Conservation (phyloP, 2,329 filamentous ascomycete species). For the Rugonectria rugulosa region DNA sequence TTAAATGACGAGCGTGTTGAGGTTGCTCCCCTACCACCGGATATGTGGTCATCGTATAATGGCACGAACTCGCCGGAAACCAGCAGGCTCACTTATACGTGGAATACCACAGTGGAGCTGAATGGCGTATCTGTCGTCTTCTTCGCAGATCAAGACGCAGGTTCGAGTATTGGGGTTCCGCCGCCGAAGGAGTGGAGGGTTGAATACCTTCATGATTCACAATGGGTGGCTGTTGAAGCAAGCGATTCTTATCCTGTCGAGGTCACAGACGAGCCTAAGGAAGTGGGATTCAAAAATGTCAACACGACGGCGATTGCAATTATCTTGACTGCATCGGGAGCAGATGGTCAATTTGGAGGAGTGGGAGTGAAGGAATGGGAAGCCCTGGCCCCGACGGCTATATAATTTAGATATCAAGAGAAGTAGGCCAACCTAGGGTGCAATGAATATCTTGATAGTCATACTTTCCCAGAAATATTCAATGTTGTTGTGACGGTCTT, state of each 20-base stretch:
- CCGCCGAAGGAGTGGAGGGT: slow-evolving; percentile 26
- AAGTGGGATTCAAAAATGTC: neutral
- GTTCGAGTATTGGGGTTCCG: slow-evolving; percentile 39
- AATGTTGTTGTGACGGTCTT: no score
- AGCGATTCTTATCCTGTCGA: neutral
- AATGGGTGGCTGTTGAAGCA: neutral
- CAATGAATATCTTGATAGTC: no score
- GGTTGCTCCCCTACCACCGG: slow-evolving; percentile 44
- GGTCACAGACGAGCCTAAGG: neutral
- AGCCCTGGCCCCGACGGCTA: neutral
- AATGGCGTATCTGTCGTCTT: slow-evolving; percentile 41
- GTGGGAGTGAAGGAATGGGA: neutral
- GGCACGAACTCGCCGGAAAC: slow-evolving; percentile 39
- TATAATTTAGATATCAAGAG: no score
- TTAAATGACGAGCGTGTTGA: slow-evolving; percentile 43
- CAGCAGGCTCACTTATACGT: slow-evolving; percentile 42
- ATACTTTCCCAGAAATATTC: no score
- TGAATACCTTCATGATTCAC: neutral
- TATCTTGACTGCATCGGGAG: neutral
- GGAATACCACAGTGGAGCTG: slow-evolving; percentile 39
- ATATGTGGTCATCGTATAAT: slow-evolving; percentile 47
- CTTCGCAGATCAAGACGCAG: slow-evolving; percentile 41
- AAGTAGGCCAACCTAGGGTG: no score
- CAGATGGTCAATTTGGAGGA: neutral
- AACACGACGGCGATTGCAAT: neutral